Evolutionary conservation across 2,329 filamentous ascomycete genomes (phyloP).

Genomic region (Aspergillus sp.): DNA sequence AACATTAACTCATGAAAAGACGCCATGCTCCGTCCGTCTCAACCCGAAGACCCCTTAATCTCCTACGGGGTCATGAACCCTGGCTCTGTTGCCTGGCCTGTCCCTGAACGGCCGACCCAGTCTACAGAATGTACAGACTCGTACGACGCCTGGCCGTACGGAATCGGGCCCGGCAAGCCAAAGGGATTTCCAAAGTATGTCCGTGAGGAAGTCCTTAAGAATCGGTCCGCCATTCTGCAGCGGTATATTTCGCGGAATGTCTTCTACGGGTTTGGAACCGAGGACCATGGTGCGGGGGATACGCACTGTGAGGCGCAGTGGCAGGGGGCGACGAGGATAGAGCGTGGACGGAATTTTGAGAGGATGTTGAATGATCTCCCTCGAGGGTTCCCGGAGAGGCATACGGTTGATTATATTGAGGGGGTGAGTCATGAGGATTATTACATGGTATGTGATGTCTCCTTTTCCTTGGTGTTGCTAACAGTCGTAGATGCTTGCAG

Average conservation of each 20-base stretch:
- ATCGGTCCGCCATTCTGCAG: not conserved
- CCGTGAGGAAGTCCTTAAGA: not conserved
- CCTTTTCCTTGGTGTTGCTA: not conserved
- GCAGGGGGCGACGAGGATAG: not conserved
- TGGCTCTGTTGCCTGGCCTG: not conserved
- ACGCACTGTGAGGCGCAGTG: not conserved
- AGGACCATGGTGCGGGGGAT: not conserved
- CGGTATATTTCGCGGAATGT: not conserved
- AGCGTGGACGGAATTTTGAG: not conserved
- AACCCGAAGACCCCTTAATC: not conserved
- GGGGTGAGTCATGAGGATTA: not conserved
- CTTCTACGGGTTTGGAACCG: not conserved
- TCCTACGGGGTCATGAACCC: constrained; percentile 1
- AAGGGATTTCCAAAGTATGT: not conserved
- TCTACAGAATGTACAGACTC: not conserved
- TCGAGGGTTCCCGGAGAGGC: not conserved
- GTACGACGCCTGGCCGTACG: not conserved
- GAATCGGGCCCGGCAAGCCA: not conserved
- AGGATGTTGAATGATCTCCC: not conserved
- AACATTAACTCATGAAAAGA: not conserved
- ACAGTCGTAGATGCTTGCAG: not conserved
- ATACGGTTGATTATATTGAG: not conserved
- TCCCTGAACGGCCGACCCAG: not conserved
- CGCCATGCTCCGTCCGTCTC: not conserved
- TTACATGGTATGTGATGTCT: not conserved